These are phyloP conservation scores for Penicillium brasilianum DNA, from an alignment of 2,329 filamentous ascomycete species.

Conservation along the genomic window DNA sequence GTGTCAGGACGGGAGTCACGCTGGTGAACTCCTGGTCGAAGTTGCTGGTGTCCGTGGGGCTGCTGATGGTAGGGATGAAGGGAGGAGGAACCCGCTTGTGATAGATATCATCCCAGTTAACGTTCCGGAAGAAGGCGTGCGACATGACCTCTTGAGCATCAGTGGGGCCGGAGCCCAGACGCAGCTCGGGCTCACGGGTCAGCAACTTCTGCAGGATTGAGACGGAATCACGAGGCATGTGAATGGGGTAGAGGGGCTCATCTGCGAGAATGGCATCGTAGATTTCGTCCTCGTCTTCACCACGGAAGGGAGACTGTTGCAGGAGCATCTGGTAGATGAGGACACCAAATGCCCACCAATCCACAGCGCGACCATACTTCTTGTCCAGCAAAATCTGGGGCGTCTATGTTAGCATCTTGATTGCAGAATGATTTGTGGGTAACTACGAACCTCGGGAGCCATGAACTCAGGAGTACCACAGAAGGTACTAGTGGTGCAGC, in stretches of 20 bases:
- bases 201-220: slow-evolving; percentile 97
- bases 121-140: slow-evolving; percentile 95
- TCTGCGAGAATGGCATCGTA: slow-evolving; percentile 98
- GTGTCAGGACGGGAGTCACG: slow-evolving; percentile 94
- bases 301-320: slow-evolving; percentile 97
- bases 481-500: slow-evolving; percentile 94
- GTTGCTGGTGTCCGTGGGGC: slow-evolving; percentile 97
- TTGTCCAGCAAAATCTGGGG: slow-evolving; percentile 90
- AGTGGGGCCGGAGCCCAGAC: slow-evolving; percentile 90
- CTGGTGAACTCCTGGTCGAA: slow-evolving; percentile 99
- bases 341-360: slow-evolving; percentile 99
- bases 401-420: slow-evolving; percentile 27
- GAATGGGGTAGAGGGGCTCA: slow-evolving; percentile 95
- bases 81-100: slow-evolving; percentile 89
- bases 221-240: slow-evolving; percentile 97
- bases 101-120: slow-evolving; percentile 99
- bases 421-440: background rate
- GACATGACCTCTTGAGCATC: slow-evolving; percentile 99
- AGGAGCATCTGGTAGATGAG: slow-evolving; percentile 99
- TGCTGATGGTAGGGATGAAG: slow-evolving; percentile 88
- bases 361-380: slow-evolving; percentile 95
- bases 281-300: slow-evolving; percentile 98
- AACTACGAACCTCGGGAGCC: slow-evolving; percentile 80
- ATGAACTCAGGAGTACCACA: slow-evolving; percentile 99
- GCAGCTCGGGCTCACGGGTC: slow-evolving; percentile 90